Base-by-base conservation (phyloP, 1,284 basidiomycete genomes). In the Cutaneotrichosporon daszewskae region DNA sequence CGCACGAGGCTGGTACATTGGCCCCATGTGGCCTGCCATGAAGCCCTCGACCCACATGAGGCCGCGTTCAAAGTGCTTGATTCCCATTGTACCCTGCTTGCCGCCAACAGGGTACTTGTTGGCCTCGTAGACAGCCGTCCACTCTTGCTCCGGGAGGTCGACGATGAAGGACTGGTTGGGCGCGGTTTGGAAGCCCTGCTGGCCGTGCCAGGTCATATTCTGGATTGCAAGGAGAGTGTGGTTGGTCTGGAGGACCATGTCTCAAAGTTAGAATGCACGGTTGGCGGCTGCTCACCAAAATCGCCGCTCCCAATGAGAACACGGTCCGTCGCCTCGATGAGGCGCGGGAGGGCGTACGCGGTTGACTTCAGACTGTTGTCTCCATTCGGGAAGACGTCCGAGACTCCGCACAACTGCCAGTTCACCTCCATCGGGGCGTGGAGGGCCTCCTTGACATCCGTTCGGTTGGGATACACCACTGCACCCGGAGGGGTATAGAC, bases 371-470 rank as follows among this genome's bases (percentile, higher is more conserved):
- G 63, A 47, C 82, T 84, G 1, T 84, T 81, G 42, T 79, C 61
- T 7, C 76, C 55, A 48, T 77, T 66, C 2, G 80, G 76, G 73
- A 85, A 85, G 1, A 85, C 82, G 39, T 78, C 60, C 75, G 53
- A 49, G n/a, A 77, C 65, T 1, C 79, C 76, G 60, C 85, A 87
- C 56, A 82, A 79, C 2, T 61, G 47, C 85, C 85, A 87, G 23
- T 69, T 60, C 11, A 79, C 75, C 50, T 80, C 64, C 12, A 72
- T 25, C 0, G 85, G 84, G 0, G 83, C 85, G 57, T 87, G 84
- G 37, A 87, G 82, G 1, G 79, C 83, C 32, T 64, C 54, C 66
- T 86, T 85, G 43, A 87, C 84, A 40, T 86, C 82, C 8, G 63
- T 57, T 18, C 79, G 75, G 66, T 84, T 75, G 58, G 87, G 86